These are phyloP conservation scores for Dioszegia crocea DNA, from an alignment of 768 basidiomycete species.

Conservation along the genomic window DNA sequence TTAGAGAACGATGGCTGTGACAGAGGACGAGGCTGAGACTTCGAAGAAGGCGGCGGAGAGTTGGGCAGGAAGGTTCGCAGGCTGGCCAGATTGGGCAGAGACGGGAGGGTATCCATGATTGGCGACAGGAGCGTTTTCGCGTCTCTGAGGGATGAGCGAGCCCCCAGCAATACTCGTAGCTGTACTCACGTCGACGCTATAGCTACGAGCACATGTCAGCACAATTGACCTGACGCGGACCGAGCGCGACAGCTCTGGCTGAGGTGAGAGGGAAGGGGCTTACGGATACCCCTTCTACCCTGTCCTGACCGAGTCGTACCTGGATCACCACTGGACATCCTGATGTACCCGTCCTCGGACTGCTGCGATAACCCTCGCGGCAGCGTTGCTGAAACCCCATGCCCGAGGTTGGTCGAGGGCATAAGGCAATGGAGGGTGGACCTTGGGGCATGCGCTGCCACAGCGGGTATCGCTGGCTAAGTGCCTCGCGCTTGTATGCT, in stretches of 20 bases:
- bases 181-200: not conserved
- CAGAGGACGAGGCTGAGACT: not conserved
- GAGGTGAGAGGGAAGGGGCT: not conserved
- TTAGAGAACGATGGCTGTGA: not conserved
- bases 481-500: no score
- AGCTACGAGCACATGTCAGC: not conserved
- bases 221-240: no score
- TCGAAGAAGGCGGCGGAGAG: conserved; percentile 13
- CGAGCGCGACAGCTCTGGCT: no score
- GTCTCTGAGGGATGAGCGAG: not conserved
- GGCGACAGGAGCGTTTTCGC: conserved; percentile 23
- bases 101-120: conserved; percentile 18
- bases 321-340: no score
- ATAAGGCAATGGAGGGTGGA: not conserved
- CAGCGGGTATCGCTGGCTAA: not conserved
- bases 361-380: not conserved
- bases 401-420: conserved; percentile 3
- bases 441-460: not conserved
- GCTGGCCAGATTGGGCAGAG: conserved; percentile 21
- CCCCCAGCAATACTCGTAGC: no score
- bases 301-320: not conserved
- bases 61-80: conserved; percentile 28
- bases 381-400: not conserved
- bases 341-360: not conserved
- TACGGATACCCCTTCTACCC: not conserved